phyloP scores from a whole-genome alignment of 2,329 filamentous ascomycete species.

The Emericellopsis cladophorae region DNA sequence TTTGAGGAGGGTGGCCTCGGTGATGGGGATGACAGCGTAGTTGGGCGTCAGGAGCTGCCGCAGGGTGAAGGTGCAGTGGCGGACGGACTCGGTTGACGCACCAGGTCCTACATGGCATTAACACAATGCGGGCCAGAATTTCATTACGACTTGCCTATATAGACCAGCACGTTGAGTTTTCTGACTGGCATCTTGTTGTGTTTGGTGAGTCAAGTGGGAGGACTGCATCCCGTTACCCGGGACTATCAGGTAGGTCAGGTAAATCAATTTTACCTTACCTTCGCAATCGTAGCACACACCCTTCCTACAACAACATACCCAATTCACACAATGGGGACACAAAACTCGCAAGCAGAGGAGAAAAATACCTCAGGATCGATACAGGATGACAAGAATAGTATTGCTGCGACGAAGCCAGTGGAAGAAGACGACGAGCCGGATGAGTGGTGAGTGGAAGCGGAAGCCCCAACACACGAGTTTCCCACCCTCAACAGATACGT shows the following conservation, averaged over 20 bases:
- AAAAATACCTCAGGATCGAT: conserved; percentile 1
- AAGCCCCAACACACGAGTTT: too few species aligned
- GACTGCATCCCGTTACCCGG: too few species aligned
- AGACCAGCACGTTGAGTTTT: conserved; percentile 84
- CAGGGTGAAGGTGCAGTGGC: conserved; percentile 78
- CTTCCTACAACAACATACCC: too few species aligned
- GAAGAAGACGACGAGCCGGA: conserved; percentile 79
- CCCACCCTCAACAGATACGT: too few species aligned
- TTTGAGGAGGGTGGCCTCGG: conserved; percentile 65
- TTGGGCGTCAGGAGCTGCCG: conserved; percentile 76
- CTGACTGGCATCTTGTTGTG: conserved; percentile 37
- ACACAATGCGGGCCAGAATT: conserved; percentile 1
- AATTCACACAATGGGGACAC: background rate
- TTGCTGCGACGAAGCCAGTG: conserved; percentile 9
- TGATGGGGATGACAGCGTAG: conserved; percentile 85
- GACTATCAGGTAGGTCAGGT: too few species aligned
- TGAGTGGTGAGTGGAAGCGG: conserved; percentile 59
- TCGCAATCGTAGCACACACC: too few species aligned
- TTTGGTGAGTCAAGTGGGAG: background rate
- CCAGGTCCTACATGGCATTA: conserved; percentile 51
- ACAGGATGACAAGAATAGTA: conserved; percentile 18
- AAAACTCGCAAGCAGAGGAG: background rate
- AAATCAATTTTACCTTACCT: too few species aligned
- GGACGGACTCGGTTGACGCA: conserved; percentile 76
- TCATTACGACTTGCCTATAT: conserved; percentile 51